Conservation (phyloP, 805 yeast genomes). For the Lipomyces yamanashiensis region DNA sequence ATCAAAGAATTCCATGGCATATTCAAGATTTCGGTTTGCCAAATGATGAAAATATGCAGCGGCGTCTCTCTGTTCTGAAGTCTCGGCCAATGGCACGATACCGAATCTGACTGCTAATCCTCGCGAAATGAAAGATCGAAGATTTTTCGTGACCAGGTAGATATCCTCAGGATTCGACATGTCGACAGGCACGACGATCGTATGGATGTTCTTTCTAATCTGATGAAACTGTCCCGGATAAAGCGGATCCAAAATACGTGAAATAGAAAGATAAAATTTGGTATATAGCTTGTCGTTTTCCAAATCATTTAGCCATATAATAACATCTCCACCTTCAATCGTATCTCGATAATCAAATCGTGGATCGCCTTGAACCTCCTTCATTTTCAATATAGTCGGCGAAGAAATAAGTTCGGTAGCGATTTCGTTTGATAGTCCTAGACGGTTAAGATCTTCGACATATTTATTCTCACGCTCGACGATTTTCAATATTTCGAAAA, state of each 20-base stretch:
- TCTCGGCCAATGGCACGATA: conserved; percentile 61
- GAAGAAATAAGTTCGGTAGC: conserved; percentile 48
- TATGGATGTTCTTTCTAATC: conserved; percentile 73
- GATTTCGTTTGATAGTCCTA: conserved; percentile 46
- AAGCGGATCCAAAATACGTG: conserved; percentile 53
- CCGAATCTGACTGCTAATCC: conserved; percentile 83
- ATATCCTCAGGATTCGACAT: conserved; percentile 59
- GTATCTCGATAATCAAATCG: conserved; percentile 46
- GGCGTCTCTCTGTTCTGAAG: conserved; percentile 24
- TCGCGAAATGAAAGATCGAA: conserved; percentile 46
- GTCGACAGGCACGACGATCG: conserved; percentile 69
- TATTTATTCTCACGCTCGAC: conserved; percentile 48
- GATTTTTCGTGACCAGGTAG: conserved; percentile 50
- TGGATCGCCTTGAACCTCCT: conserved; percentile 21
- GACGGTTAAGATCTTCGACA: conserved; percentile 41
- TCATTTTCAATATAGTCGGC: conserved; percentile 32
- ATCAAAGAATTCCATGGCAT: conserved; percentile 8
- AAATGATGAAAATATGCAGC: conserved; percentile 33
- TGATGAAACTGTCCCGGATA: conserved; percentile 70
- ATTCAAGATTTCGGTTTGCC: neutral
- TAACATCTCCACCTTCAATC: conserved; percentile 43
- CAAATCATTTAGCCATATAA: conserved; percentile 78
- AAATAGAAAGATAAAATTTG: conserved; percentile 52
- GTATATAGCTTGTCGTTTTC: conserved; percentile 62
- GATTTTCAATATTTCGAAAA: conserved; percentile 44